Base-by-base conservation (phyloP, 768 basidiomycete species). In the Kwoniella dendrophila region DNA sequence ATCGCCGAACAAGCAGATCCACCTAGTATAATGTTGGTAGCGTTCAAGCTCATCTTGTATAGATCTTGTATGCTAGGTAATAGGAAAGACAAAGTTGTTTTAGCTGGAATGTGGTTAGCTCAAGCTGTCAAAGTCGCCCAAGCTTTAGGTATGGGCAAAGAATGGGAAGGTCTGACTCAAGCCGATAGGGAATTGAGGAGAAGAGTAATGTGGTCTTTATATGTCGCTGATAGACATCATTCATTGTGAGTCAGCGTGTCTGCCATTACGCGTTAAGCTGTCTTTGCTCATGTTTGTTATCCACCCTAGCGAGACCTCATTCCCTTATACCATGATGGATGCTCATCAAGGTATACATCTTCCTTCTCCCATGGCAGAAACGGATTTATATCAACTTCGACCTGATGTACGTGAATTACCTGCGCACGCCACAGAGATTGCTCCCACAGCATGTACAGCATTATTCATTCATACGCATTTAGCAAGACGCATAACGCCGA, bases 291-390 rank as follows among this genome's bases (percentile, higher is more conserved):
- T 22, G 32, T 33, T 22, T 27, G 29, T 1, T 8, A 34, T 16
- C 34, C 45, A 11, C 40, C 29, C 8, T 36, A 67, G 64, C 47
- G 56, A 61, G 26, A 73, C 71, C 0, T 67, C 68, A 2, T 64
- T 68, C 56, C 74, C 74, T 24, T 75, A 75, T 54, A 73, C 69
- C 24, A 71, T 73, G 45, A 54, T 70, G 36, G 71, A 75, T 47
- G 65, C 63, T 18, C 72, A 75, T 47, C 70, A 68, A 36, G 68
- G 70, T 34, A 66, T 70, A 24, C 65, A 67, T 33, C 55, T 71
- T 1, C 71, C 74, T 3, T 73, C 74, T 3, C 66, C 68, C 4
- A 69, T 71, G 29, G 65, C 71, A 1, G 71, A 73, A 51, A 29
- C 56, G 10, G 71, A 73, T 6, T 57, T 75, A 6, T 71, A 70